Evolutionary conservation across 352 stramenopile species (phyloP), one percentile per base, ranked within the genome.

Genomic region (Phytophthora multivora): DNA sequence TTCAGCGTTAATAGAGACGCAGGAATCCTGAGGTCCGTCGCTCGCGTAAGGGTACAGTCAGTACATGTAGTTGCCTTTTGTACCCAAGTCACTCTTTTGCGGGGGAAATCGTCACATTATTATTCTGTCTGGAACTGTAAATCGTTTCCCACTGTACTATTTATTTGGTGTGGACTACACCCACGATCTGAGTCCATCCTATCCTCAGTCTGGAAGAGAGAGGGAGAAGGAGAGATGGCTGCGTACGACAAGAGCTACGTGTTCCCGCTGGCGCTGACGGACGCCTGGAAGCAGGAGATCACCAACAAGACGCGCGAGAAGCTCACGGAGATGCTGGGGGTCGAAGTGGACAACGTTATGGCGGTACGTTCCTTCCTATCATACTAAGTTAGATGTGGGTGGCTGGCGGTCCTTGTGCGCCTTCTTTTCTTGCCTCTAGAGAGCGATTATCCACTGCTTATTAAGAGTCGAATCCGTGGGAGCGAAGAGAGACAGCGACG

Each of bases 291-390:
- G 73, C 49, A 66, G 42, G 60, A 88, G 52, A 80, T 95, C 61
- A 66, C 79, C 63, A 26, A 8, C 31, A 69, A 70, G 46, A 82
- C 78, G 40, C 67, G 80, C 28, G 59, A 73, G 18, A 79, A 89
- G 57, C 77, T 95, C 10, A 78, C 75, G 18, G 80, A 95, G 63
- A 89, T 92, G 75, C 74, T 95, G 35, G 86, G 83, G 50, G 82
- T 91, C 9, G 86, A 93, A 45, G 83, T 93, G 51, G 86, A 95
- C 71, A 85, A 77, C 30, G 83, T 91, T 48, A 95, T 95, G 86
- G 83, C 86, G 86, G 86, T 95, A 90, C 69, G 79, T 57, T 40
- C n/a, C 11, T 2, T 33, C 28, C 33, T 18, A 13, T 23, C 6
- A 30, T 31, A 30, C 31, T 46, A 25, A 39, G 23, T 51, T 54